Conservation (phyloP, 2,329 filamentous ascomycete genomes). For the Pseudogymnoascus sp. region DNA sequence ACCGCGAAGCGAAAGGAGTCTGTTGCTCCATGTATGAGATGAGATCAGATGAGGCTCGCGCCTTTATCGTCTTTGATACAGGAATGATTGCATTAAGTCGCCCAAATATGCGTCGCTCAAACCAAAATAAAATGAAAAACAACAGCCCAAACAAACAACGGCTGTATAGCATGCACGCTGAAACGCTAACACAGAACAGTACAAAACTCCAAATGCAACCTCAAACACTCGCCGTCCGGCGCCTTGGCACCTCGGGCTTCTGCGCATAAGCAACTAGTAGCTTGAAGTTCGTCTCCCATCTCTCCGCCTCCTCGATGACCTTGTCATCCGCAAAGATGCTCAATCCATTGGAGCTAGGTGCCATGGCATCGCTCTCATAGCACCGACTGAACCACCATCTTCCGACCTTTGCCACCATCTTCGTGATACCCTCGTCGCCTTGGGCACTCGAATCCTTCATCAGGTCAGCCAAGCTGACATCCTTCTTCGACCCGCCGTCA, state of each 20-base stretch:
- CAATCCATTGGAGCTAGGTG: constrained; percentile 38
- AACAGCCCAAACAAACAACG: background rate
- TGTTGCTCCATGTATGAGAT: constrained; percentile 1
- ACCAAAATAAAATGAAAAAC: background rate
- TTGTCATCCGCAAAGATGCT: constrained; percentile 75
- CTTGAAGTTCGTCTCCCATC: constrained; percentile 79
- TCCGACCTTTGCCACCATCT: constrained; percentile 85
- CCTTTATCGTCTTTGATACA: constrained; percentile 10
- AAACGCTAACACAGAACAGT: background rate
- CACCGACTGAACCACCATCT: constrained; percentile 96
- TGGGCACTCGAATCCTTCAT: constrained; percentile 63
- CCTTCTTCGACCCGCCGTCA: constrained; percentile 24
- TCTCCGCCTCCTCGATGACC: constrained; percentile 77
- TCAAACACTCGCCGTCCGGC: constrained; percentile 25
- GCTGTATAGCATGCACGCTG: background rate
- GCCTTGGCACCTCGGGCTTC: constrained; percentile 24
- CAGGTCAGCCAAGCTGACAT: constrained; percentile 61
- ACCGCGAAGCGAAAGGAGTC: background rate
- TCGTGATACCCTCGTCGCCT: constrained; percentile 80
- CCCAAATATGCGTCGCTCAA: constrained; percentile 6
- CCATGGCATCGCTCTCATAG: constrained; percentile 66
- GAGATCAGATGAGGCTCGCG: constrained; percentile 9
- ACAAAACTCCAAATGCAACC: background rate
- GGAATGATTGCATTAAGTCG: background rate
- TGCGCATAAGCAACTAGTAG: constrained; percentile 76